Evolutionary conservation across 345 rosid genomes (phyloP).

Genomic region (Boechera stricta): DNA sequence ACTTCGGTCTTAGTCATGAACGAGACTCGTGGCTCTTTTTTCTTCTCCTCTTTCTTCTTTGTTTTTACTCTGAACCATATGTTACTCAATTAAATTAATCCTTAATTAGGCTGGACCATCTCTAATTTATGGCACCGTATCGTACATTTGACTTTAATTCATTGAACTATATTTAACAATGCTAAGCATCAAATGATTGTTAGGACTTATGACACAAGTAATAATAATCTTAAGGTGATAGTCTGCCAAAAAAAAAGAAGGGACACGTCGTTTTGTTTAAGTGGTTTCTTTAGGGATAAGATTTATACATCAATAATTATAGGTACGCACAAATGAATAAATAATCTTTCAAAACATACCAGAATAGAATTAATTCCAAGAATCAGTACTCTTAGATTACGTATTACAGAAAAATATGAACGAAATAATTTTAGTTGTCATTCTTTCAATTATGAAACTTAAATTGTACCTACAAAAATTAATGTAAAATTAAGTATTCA

Average conservation of each 20-base stretch:
- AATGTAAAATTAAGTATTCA: background rate
- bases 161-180: conserved; percentile 25
- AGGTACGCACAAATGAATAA: background rate
- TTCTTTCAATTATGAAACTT: conserved; percentile 13
- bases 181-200: conserved; percentile 23
- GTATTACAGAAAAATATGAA: background rate
- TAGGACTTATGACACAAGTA: conserved; percentile 13
- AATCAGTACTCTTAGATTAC: background rate
- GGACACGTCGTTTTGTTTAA: conserved; percentile 10
- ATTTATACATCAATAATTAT: conserved; percentile 8
- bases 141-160: conserved; percentile 33
- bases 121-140: conserved; percentile 15
- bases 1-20: conserved; percentile 84
- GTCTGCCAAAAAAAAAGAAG: background rate
- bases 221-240: conserved; percentile 8
- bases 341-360: background rate
- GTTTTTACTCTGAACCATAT: conserved; percentile 50
- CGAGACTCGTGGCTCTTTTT: conserved; percentile 69
- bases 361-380: background rate
- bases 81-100: conserved; percentile 11
- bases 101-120: conserved; percentile 15
- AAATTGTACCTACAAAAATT: conserved; percentile 4
- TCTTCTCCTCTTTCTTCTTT: conserved; percentile 66
- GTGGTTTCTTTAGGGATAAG: conserved; percentile 5
- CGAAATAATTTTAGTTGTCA: background rate